Evolutionary conservation across 1,284 basidiomycete genomes (phyloP), one percentile per base, ranked within the genome.

Genomic region (Apiotrichum akiyoshidainum): DNA sequence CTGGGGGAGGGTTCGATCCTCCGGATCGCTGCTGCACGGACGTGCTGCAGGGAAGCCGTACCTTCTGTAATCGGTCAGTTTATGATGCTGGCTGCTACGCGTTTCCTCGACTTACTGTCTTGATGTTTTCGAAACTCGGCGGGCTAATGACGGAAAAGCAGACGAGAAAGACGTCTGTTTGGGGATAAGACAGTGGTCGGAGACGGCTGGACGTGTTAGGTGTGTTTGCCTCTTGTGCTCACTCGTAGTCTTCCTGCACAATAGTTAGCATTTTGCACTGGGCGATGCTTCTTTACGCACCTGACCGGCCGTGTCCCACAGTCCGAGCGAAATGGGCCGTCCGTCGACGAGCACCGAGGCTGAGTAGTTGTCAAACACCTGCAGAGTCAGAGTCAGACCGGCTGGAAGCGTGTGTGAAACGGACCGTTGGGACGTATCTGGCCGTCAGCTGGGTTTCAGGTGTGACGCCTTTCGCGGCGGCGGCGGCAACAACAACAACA

Each of bases 91-190:
- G 9, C 13, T 5, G 1, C 12, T 14, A 37, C 11, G 17, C 14
- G 14, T 4, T 10, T 14, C n/a, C 34, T 19, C 46, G 4, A 37
- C 41, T 40, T 37, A 70, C 66, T 40, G 73, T 75, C 40, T 66
- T 65, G 63, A 76, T 71, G 61, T 75, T 99, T 81, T 99, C 95
- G 74, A 93, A 99, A 79, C 88, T 91, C 33, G 96, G 92, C 37
- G 96, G 96, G 72, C 88, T 91, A 75, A 97, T 93, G 64, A 99
- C 86, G 47, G 93, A 96, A 83, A 99, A 99, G 79, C 96, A 99
- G 76, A 99, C 95, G 77, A 99, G 83, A 81, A 99, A 99, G 49
- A 99, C 93, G 78, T 99, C 96, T 53, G 96, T 99, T 80, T 99
- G 96, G 13, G 96, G 96, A 80, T 99, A 99, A 59, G 92, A 96